Percentiles rank a stretch among this genome's conserved stretches.
Evolutionary conservation across 2,329 filamentous ascomycete genomes (phyloP).

Genomic region (Fusarium piperis): DNA sequence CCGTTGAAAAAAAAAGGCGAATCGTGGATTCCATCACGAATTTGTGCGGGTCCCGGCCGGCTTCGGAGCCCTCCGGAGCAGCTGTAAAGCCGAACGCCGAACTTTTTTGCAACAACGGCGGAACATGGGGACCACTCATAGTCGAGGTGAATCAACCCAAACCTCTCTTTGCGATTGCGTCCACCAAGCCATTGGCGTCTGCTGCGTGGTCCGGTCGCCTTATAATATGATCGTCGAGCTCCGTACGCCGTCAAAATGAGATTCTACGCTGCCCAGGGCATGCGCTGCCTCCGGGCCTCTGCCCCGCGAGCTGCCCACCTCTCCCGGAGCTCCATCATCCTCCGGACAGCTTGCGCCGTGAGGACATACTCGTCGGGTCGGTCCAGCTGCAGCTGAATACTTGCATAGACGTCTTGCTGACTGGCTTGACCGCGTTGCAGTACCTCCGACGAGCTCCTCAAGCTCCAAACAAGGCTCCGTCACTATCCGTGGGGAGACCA

Average conservation of each 20-base stretch:
- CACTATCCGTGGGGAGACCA: conserved; percentile 67
- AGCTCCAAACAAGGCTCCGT: conserved; percentile 47
- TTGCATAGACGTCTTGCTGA: conserved; percentile 32
- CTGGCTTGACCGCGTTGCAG: conserved; percentile 28
- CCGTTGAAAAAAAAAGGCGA: conserved; percentile 13
- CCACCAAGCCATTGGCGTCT: conserved; percentile 20
- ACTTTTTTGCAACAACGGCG: conserved; percentile 6
- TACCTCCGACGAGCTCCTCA: conserved; percentile 39
- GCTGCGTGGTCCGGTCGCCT: conserved; percentile 7
- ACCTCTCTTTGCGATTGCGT: not conserved
- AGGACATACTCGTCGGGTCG: conserved; percentile 42
- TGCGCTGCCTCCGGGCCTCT: conserved; percentile 43
- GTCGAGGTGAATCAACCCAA: not conserved
- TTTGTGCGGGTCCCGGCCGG: conserved; percentile 1
- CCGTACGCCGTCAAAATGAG: conserved; percentile 33
- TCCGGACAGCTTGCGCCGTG: conserved; percentile 35
- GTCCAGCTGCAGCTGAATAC: conserved; percentile 22
- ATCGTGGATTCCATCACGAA: not conserved
- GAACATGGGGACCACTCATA: conserved; percentile 6
- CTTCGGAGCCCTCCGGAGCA: conserved; percentile 14
- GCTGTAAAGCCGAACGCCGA: conserved; percentile 34
- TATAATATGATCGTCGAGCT: conserved; percentile 35
- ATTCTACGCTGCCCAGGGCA: conserved; percentile 35
- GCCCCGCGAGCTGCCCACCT: conserved; percentile 38
- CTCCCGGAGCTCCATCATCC: conserved; percentile 34